phyloP scores from a whole-genome alignment of 306 rosid species.

The Prunus persica region DNA sequence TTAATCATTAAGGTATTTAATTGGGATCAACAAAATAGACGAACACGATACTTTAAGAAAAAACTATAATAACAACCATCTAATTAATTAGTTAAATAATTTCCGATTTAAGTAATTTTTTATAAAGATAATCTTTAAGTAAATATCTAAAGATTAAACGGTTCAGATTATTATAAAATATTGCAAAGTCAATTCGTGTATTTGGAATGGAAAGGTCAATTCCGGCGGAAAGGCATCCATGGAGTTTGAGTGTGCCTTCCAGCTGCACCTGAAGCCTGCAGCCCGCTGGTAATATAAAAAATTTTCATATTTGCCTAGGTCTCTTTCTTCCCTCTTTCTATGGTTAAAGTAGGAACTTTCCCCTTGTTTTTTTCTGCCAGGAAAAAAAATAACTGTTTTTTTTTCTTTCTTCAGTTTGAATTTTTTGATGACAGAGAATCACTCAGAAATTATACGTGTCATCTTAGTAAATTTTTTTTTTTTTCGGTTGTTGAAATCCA shows the following conservation, averaged over 20 bases:
- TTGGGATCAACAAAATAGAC: too few relatives aligned
- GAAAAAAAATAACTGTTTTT: not conserved
- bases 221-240: not conserved
- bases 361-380: too few relatives aligned
- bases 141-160: too few relatives aligned
- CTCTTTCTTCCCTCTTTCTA: not conserved
- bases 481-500: not conserved
- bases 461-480: not conserved
- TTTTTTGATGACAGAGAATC: not conserved
- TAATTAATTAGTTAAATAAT: too few relatives aligned
- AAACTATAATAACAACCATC: rapidly evolving
- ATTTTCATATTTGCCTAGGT: not conserved
- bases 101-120: rapidly evolving
- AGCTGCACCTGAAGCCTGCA: not conserved
- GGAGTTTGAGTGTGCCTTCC: not conserved
- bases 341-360: not conserved
- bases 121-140: rapidly evolving
- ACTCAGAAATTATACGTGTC: not conserved
- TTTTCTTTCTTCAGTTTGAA: not conserved
- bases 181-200: not conserved
- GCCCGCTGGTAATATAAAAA: not conserved
- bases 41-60: rapidly evolving
- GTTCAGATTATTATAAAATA: too few relatives aligned
- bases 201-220: conserved; percentile 18
- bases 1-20: too few relatives aligned